A percentile compares a stretch with the other conserved stretches of the same genome.
Conservation (phyloP, 2,329 filamentous ascomycete genomes). For the Achaetomium macrosporum region DNA sequence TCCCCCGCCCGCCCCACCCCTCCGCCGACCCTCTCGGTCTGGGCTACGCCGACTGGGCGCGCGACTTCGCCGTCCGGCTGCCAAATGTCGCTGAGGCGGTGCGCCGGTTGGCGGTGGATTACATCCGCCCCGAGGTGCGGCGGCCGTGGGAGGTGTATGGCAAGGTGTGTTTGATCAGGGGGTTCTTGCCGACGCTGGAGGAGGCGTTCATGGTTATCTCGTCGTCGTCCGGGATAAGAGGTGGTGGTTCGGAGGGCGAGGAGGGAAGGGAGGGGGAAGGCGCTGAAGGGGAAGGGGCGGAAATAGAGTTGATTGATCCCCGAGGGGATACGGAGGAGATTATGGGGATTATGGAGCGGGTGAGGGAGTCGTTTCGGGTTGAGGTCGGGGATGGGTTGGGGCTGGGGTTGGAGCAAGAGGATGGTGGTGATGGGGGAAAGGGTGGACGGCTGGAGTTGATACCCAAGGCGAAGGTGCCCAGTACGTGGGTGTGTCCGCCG, state of each 20-base stretch:
- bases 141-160: constrained; percentile 47
- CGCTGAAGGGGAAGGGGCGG: constrained; percentile 18
- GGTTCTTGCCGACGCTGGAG: constrained; percentile 33
- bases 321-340: constrained; percentile 18
- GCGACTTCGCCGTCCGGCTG: constrained; percentile 37
- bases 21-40: constrained; percentile 27
- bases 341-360: constrained; percentile 21
- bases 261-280: constrained; percentile 11
- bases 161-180: constrained; percentile 41
- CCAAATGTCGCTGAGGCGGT: constrained; percentile 31
- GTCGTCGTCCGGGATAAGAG: background rate
- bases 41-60: constrained; percentile 37
- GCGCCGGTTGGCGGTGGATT: constrained; percentile 40
- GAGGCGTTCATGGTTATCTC: constrained; percentile 33
- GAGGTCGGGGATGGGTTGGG: constrained; percentile 15
- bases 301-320: constrained; percentile 30
- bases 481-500: background rate
- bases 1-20: constrained; percentile 27
- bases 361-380: constrained; percentile 21
- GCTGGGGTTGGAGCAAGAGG: background rate
- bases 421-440: background rate
- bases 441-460: constrained; percentile 10
- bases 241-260: background rate
- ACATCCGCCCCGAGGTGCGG: constrained; percentile 39
- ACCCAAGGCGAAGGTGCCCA: constrained; percentile 14